phyloP scores from a whole-genome alignment of 2,329 filamentous ascomycete species.

The Aspergillus terreus region DNA sequence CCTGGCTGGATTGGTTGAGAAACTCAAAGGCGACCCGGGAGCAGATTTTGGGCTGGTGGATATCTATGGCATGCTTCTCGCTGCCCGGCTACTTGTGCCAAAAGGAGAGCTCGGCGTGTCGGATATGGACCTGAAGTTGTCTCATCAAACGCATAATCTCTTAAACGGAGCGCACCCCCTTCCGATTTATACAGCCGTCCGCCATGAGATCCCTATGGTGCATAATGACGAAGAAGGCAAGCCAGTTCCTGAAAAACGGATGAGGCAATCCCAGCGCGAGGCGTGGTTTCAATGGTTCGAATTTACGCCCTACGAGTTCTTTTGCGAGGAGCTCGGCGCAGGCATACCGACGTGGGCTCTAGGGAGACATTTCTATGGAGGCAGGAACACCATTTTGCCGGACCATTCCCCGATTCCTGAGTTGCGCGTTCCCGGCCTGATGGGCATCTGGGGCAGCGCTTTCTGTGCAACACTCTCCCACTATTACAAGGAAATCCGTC shows the following conservation, averaged over 20 bases:
- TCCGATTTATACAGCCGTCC: slow-evolving; percentile 92
- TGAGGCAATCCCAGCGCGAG: slow-evolving; percentile 55
- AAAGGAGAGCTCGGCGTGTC: slow-evolving; percentile 76
- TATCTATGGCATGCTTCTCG: slow-evolving; percentile 82
- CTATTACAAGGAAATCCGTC: slow-evolving; percentile 92
- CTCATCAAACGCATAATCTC: slow-evolving; percentile 74
- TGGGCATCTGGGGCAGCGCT: slow-evolving; percentile 95
- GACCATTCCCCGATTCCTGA: slow-evolving; percentile 74
- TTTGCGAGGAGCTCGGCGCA: slow-evolving; percentile 85
- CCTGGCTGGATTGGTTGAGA: slow-evolving; percentile 83
- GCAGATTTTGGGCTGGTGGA: slow-evolving; percentile 90
- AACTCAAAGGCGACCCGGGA: slow-evolving; percentile 74
- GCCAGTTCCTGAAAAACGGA: slow-evolving; percentile 32
- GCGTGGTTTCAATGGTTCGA: slow-evolving; percentile 99
- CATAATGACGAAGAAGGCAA: slow-evolving; percentile 28
- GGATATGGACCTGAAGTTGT: slow-evolving; percentile 81
- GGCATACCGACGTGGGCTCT: slow-evolving; percentile 95
- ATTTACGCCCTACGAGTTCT: slow-evolving; percentile 90
- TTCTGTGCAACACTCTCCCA: slow-evolving; percentile 95
- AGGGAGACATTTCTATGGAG: slow-evolving; percentile 75
- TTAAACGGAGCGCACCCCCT: slow-evolving; percentile 77
- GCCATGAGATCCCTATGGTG: slow-evolving; percentile 83
- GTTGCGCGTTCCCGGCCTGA: slow-evolving; percentile 72
- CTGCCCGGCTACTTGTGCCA: slow-evolving; percentile 79
- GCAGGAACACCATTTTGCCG: slow-evolving; percentile 60